Conservation (phyloP, 306 rosid species). For the Cucurbita ficifolia region DNA sequence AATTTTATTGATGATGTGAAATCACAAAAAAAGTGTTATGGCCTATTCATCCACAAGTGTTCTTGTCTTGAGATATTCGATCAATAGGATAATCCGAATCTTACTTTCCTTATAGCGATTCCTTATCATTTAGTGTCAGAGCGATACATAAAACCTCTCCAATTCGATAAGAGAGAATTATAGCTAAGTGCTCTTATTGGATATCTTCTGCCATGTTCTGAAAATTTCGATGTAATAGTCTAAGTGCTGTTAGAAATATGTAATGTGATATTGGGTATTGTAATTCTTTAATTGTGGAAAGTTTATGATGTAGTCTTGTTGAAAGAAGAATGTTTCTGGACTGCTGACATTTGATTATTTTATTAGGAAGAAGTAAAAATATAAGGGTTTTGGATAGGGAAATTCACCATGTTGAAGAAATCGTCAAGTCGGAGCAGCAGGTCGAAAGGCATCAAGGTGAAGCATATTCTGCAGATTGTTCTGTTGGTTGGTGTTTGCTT, state of each 20-base stretch:
- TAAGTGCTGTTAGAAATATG: not conserved
- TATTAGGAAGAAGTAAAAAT: not conserved
- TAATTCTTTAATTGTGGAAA: not conserved
- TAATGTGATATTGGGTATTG: not conserved
- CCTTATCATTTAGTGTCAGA: no score
- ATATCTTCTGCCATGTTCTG: not conserved
- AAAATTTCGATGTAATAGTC: not conserved
- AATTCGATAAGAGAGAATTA: no score
- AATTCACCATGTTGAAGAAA: conserved; percentile 57
- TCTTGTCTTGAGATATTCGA: no score
- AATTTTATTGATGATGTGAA: no score
- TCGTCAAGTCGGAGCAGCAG: conserved; percentile 44
- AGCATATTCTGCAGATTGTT: conserved; percentile 60
- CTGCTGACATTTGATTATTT: not conserved
- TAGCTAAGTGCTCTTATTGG: not conserved
- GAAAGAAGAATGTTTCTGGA: not conserved
- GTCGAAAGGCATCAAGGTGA: conserved; percentile 63
- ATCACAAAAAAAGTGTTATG: no score
- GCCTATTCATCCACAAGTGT: no score
- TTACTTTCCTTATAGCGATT: no score
- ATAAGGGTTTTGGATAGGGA: not conserved
- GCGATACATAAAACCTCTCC: no score
- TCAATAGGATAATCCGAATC: no score
- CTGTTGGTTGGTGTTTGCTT: conserved; percentile 76
- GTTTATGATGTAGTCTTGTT: not conserved